Evolutionary conservation across 192 early-diverging fungal species (phyloP).

Genomic region (Coemansia sp.): DNA sequence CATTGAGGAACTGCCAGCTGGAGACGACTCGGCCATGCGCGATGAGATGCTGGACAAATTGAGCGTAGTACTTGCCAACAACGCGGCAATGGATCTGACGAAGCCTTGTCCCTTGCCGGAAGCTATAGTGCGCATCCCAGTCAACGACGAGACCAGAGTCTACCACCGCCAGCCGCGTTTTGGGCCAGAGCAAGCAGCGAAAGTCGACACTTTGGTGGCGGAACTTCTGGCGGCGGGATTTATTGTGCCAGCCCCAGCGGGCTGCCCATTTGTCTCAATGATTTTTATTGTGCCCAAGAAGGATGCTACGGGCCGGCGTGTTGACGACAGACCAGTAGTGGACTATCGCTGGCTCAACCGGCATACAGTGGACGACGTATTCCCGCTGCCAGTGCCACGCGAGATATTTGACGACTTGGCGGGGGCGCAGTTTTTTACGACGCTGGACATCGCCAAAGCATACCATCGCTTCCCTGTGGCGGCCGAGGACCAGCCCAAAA

Average conservation of each 20-base stretch:
- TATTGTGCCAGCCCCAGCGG: constrained; percentile 2
- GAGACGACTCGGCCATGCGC: neutral
- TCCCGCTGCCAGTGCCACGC: neutral
- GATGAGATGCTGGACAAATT: neutral
- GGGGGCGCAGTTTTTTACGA: neutral
- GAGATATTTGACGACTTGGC: constrained; percentile 1
- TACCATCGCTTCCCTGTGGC: constrained; percentile 4
- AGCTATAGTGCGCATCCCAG: neutral
- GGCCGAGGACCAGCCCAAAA: neutral
- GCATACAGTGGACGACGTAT: neutral
- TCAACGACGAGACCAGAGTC: neutral
- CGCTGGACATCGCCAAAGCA: constrained; percentile 1
- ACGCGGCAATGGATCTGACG: neutral
- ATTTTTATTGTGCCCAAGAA: constrained; percentile 6
- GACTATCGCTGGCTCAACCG: neutral
- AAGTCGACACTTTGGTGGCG: neutral
- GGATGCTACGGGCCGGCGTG: neutral
- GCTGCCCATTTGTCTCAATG: neutral
- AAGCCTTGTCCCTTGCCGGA: neutral
- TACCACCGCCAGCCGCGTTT: neutral
- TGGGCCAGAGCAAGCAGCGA: neutral
- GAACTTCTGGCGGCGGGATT: neutral
- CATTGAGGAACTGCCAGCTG: neutral
- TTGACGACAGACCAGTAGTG: neutral
- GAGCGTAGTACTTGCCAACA: neutral